Base-by-base conservation (phyloP, 495 filamentous ascomycete genomes). In the Neurospora cerealis region DNA sequence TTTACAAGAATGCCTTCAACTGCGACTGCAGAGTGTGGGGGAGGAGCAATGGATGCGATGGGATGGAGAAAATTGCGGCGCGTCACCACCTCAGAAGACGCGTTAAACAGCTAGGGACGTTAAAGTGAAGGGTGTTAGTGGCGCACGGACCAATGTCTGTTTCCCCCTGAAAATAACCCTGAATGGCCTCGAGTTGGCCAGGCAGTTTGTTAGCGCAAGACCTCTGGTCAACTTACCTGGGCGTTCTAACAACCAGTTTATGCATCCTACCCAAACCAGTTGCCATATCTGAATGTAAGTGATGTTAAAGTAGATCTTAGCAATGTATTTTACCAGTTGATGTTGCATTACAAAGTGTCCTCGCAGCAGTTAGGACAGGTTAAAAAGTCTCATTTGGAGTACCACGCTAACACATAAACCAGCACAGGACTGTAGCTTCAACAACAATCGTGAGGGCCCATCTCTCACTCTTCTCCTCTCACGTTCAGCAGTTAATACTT, bases 41-140 rank as follows among this genome's bases (percentile, higher is more conserved):
- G 74, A 75, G 69, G 69, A 24, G 74, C 66, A 70, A 24, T 75
- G 39, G 70, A 28, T 54, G 44, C 9, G 71, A 60, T 62, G 40
- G 46, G 48, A 28, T 34, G 71, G 48, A 71, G 69, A 72, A 79
- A 80, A 75, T 76, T 75, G 75, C 74, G 75, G 79, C 79, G 77
- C 78, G 77, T 73, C 75, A 41, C n/a, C n/a, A n/a, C n/a, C n/a
- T 48, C 28, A 60, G 13, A 62, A 28, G 54, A 66, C 54, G 54
- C 54, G 54, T 66, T 66, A 34, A 34, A 66, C 54, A 66, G 28
- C 54, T 66, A 62, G 54, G 54, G 54, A 62, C 54, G 54, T 48
- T 66, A 34, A 66, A 66, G 54, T 36, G 28, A 66, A 66, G 54
- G 28, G 6, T 34, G 7, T 34, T 10, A 9, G 54, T 36, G 54